These are phyloP conservation scores for Stramenopiles sp. DNA, from an alignment of 352 stramenopile species.

Conservation along the genomic window DNA sequence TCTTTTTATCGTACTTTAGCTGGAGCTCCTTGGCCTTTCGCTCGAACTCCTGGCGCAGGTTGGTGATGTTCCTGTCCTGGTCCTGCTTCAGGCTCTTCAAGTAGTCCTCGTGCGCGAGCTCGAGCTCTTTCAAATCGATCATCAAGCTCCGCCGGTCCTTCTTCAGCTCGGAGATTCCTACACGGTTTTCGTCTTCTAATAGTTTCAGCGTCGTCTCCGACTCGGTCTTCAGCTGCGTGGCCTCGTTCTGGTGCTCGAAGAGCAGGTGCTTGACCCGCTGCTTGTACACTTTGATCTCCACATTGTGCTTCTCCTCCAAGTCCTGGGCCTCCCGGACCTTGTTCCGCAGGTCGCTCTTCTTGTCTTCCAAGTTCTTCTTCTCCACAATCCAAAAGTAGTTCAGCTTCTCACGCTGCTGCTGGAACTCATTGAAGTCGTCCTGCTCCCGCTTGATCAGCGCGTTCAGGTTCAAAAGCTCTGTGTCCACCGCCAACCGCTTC, in stretches of 20 bases:
- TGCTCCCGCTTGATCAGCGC: constrained; percentile 57
- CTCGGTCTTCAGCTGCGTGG: constrained; percentile 66
- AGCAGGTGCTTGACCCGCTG: constrained; percentile 83
- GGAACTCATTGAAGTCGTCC: constrained; percentile 77
- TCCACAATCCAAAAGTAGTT: constrained; percentile 94
- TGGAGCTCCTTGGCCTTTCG: constrained; percentile 63
- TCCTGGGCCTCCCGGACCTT: constrained; percentile 82
- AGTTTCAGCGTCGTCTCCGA: constrained; percentile 64
- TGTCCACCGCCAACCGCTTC: constrained; percentile 39
- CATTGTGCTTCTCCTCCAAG: constrained; percentile 76
- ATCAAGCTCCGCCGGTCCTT: constrained; percentile 60
- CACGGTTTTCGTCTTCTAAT: constrained; percentile 62
- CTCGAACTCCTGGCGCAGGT: constrained; percentile 70
- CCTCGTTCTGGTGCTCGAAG: constrained; percentile 78
- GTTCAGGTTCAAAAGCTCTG: background rate
- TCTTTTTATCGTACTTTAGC: constrained; percentile 31
- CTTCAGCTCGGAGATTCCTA: constrained; percentile 59
- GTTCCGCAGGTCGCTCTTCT: constrained; percentile 66
- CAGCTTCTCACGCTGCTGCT: constrained; percentile 80
- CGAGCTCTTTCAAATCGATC: constrained; percentile 67
- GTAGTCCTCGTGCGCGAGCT: constrained; percentile 70
- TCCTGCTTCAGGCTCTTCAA: constrained; percentile 70
- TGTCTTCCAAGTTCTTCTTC: constrained; percentile 83
- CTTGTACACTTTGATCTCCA: constrained; percentile 90
- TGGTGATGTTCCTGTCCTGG: constrained; percentile 68